Conservation (phyloP, 2,329 filamentous ascomycete genomes). For the Penicillium sp. region DNA sequence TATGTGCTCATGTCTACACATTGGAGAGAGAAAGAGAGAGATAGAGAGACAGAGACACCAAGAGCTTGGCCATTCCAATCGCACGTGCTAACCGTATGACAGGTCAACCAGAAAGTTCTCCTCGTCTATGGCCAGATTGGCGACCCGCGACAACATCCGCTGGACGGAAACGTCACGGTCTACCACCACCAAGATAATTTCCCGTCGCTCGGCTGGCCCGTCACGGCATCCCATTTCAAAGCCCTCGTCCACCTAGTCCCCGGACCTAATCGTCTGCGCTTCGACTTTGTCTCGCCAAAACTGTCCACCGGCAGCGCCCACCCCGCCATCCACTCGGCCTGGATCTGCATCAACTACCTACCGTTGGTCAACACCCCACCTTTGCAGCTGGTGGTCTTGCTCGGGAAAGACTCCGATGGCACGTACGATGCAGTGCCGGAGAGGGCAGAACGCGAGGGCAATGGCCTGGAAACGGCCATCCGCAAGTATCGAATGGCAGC, state of each 20-base stretch:
- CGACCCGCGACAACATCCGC: conserved; percentile 64
- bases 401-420: conserved; percentile 83
- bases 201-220: conserved; percentile 81
- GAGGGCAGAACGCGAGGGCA: conserved; percentile 75
- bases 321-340: conserved; percentile 72
- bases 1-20: conserved; percentile 49
- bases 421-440: conserved; percentile 83
- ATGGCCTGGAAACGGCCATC: conserved; percentile 75
- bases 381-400: conserved; percentile 82
- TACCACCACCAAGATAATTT: conserved; percentile 83
- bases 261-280: conserved; percentile 81
- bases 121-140: conserved; percentile 80
- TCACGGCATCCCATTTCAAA: conserved; percentile 88
- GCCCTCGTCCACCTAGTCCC: conserved; percentile 86
- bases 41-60: no score
- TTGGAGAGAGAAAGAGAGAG: no score
- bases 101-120: conserved; percentile 92
- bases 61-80: not conserved
- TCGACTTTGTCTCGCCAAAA: conserved; percentile 86
- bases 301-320: conserved; percentile 65
- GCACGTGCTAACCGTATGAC: conserved; percentile 11
- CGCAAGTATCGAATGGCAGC: conserved; percentile 93
- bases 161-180: conserved; percentile 80
- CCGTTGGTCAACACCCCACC: conserved; percentile 77
- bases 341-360: conserved; percentile 82